A percentile compares a stretch with the other conserved stretches of the same genome.
Conservation (phyloP, 768 basidiomycete species). For the Lactifluus volemus region DNA sequence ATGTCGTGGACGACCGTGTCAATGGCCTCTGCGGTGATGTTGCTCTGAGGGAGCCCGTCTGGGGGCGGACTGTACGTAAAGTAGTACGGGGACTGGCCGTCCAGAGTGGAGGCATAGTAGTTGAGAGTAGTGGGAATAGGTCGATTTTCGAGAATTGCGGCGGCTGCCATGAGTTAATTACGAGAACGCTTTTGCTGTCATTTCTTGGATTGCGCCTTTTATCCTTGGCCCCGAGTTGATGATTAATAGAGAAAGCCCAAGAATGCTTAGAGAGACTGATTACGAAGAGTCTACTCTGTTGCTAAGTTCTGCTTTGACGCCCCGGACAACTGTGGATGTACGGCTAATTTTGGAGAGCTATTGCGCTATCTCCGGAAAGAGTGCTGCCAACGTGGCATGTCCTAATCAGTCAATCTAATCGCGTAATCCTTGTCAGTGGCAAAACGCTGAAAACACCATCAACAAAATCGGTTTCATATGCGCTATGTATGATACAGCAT, state of each 20-base stretch:
- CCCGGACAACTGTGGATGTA: no score
- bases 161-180: slow-evolving; percentile 5
- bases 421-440: neutral
- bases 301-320: no score
- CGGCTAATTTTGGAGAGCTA: no score
- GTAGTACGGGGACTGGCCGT: slow-evolving; percentile 28
- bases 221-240: neutral
- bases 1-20: slow-evolving; percentile 26
- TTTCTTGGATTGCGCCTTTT: neutral
- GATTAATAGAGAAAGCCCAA: neutral
- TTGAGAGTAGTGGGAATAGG: slow-evolving; percentile 33
- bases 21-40: slow-evolving; percentile 25
- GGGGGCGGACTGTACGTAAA: slow-evolving; percentile 27
- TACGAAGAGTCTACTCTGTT: no score
- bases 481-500: no score
- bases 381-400: neutral
- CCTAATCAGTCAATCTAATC: neutral
- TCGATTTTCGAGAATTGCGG: slow-evolving; percentile 25
- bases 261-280: neutral
- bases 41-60: slow-evolving; percentile 24
- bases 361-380: no score
- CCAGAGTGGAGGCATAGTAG: slow-evolving; percentile 25
- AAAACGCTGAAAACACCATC: no score
- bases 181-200: neutral
- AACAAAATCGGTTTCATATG: no score